Conservation (phyloP, 192 early-diverging fungal species). For the Mortierella hygrophila region DNA sequence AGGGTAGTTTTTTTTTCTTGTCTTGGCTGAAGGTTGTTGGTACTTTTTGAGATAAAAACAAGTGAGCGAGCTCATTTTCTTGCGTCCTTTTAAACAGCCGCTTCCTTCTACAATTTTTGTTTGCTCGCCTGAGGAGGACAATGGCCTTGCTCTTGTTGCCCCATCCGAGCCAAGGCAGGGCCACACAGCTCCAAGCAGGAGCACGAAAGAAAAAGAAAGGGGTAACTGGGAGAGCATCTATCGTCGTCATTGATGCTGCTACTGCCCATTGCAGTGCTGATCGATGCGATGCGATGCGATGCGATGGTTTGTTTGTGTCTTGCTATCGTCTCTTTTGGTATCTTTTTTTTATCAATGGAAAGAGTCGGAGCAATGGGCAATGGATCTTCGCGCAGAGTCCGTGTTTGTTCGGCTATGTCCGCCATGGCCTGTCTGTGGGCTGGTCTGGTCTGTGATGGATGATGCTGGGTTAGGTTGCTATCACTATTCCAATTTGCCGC, state of each 20-base stretch:
- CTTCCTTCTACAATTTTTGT: background rate
- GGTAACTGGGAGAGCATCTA: background rate
- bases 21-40: background rate
- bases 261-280: background rate
- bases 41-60: too few relatives aligned
- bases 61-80: background rate
- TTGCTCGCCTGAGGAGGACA: background rate
- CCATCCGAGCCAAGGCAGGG: background rate
- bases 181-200: background rate
- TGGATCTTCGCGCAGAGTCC: background rate
- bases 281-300: background rate
- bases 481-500: background rate
- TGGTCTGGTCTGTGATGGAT: background rate
- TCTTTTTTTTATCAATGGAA: background rate
- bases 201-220: background rate
- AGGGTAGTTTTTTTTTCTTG: background rate
- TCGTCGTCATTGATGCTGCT: background rate
- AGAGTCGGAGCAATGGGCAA: background rate
- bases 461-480: background rate
- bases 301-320: background rate
- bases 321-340: background rate
- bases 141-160: background rate
- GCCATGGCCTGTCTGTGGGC: background rate
- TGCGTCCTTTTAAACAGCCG: conserved; percentile 3
- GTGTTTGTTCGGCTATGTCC: background rate